Evolutionary conservation across 208 protist genomes (phyloP), one percentile per base, ranked within the genome.

Genomic region (Vickermania spadyakhi): DNA sequence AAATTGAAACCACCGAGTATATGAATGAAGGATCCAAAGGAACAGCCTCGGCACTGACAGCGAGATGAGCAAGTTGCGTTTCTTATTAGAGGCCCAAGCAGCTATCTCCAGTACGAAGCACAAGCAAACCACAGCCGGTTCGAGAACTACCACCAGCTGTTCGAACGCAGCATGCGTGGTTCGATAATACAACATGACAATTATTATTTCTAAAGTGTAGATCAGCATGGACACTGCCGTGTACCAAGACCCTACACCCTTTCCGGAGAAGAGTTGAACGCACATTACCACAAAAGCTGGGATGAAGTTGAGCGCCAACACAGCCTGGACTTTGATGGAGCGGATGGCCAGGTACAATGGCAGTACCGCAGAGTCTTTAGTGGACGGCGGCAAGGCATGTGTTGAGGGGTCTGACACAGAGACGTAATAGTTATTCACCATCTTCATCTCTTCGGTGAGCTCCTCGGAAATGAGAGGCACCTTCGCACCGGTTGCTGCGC

Each of bases 341-440:
- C 75, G 68, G 23, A 80, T 52, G 2, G 61, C 30, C 21, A 53
- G 56, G 30, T 80, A 76, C 13, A 51, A 52, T 0, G 13, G 27
- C 21, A 54, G 21, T 7, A 68, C 49, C 11, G 58, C n/a, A 3
- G 65, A 49, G 51, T 3, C 2, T 25, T 22, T 25, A 13, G n/a
- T 27, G 3, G 23, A 27, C 28, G 11, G 18, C 29, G 50, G 26
- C 41, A 77, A 64, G 22, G 30, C 22, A 50, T 73, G 54, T 55
- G 75, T 64, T n/a, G 61, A 60, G 13, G 77, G 77, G 63, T 80
- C 70, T 14, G 73, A 68, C 21, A 84, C 71, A 31, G 77, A 84
- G 28, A 84, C 73, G 27, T 69, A 75, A 65, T 79, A 84, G 71
- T 84, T 84, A 63, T 80, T 60, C 5, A 59, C 65, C 30, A 53